A percentile compares a stretch with the other conserved stretches of the same genome.
These are phyloP conservation scores for Collybia nuda DNA, from an alignment of 768 basidiomycete species.

Conservation along the genomic window DNA sequence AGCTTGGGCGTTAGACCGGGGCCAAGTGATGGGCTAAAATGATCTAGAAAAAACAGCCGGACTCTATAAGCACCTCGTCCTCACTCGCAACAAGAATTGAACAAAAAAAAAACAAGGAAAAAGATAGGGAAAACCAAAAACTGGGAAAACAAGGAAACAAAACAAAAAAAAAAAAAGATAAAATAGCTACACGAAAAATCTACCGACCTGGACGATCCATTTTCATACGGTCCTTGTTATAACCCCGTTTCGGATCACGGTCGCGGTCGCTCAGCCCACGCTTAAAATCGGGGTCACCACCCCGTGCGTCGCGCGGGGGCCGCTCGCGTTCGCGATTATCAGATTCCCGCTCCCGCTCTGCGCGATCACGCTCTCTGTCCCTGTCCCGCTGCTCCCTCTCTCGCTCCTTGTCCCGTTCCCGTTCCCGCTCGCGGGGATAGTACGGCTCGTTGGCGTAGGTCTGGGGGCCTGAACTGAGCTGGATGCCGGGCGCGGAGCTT, in stretches of 20 bases:
- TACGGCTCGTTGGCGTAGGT: slow-evolving; percentile 19
- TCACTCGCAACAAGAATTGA: too few species aligned
- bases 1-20: slow-evolving; percentile 38
- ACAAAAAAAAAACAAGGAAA: too few species aligned
- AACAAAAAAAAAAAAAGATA: background rate
- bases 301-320: slow-evolving; percentile 7
- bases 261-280: slow-evolving; percentile 37
- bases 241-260: slow-evolving; percentile 55
- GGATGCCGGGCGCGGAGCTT: slow-evolving; percentile 15
- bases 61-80: too few species aligned
- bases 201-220: slow-evolving; percentile 29
- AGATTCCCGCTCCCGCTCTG: slow-evolving; percentile 27
- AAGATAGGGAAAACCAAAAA: too few species aligned
- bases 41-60: slow-evolving; percentile 20
- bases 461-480: slow-evolving; percentile 10
- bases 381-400: slow-evolving; percentile 21
- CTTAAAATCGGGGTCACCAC: slow-evolving; percentile 23
- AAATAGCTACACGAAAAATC: background rate
- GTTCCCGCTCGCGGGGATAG: slow-evolving; percentile 21
- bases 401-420: slow-evolving; percentile 24
- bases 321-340: slow-evolving; percentile 9
- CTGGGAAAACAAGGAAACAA: background rate
- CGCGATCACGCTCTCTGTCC: slow-evolving; percentile 38
- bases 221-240: slow-evolving; percentile 47
- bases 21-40: slow-evolving; percentile 36